Conservation (phyloP, 305 asterid species). For the Fraxinus sp. region DNA sequence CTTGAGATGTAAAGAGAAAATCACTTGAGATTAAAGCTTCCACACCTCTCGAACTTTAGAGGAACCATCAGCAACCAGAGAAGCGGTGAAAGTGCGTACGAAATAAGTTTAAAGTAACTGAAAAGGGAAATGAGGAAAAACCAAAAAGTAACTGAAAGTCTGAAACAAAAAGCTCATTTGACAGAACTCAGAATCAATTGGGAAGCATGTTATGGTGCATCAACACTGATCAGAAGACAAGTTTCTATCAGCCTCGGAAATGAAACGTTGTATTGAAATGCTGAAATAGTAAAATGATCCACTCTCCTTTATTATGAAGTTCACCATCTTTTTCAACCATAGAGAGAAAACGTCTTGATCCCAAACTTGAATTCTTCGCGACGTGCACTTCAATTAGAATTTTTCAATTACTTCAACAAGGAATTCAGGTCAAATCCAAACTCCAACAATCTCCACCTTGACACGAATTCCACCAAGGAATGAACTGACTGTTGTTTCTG, state of each 20-base stretch:
- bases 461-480: too few species aligned
- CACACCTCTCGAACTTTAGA: slow-evolving; percentile 88
- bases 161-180: background rate
- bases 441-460: too few species aligned
- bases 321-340: slow-evolving; percentile 74
- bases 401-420: too few species aligned
- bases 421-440: too few species aligned
- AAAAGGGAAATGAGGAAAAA: background rate
- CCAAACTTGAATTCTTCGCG: too few species aligned
- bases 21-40: slow-evolving; percentile 70
- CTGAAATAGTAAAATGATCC: background rate
- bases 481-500: too few species aligned
- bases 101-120: background rate
- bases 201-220: background rate
- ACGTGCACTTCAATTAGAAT: too few species aligned
- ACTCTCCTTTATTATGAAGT: slow-evolving; percentile 13
- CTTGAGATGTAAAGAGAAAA: background rate
- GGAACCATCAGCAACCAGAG: slow-evolving; percentile 78
- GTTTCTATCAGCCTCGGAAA: background rate
- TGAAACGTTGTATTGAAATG: background rate
- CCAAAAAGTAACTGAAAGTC: background rate
- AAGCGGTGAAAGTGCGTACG: slow-evolving; percentile 51
- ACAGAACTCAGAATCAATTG: background rate
- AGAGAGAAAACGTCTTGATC: slow-evolving; percentile 76
- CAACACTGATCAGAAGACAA: background rate